These are phyloP conservation scores for Hyaloraphidium curvatum DNA, from an alignment of 192 early-diverging fungal genomes.

Conservation along the genomic window DNA sequence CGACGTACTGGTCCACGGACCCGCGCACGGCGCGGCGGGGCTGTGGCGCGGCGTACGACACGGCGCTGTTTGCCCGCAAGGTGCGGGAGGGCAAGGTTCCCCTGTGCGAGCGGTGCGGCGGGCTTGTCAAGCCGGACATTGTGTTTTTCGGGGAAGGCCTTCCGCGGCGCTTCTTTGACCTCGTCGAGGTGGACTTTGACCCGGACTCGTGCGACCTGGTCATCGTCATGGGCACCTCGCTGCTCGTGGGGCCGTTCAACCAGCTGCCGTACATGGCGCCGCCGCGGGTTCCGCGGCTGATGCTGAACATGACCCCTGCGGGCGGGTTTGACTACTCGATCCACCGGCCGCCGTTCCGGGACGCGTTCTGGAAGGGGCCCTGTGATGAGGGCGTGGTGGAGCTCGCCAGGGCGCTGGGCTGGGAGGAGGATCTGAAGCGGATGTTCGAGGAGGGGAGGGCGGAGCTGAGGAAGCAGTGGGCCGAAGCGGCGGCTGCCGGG, in stretches of 20 bases:
- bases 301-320: not conserved
- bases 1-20: no score
- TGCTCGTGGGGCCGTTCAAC: constrained; percentile 66
- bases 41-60: not conserved
- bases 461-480: not conserved
- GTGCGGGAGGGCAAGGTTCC: not conserved
- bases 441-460: not conserved
- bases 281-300: not conserved
- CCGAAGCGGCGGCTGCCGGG: not conserved
- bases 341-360: not conserved
- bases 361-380: not conserved
- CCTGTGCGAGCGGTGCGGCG: not conserved
- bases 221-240: constrained; percentile 87
- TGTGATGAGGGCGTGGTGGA: not conserved
- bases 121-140: constrained; percentile 84
- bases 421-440: not conserved
- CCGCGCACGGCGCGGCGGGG: not conserved
- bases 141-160: constrained; percentile 94
- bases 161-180: constrained; percentile 55
- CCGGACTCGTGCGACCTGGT: constrained; percentile 60
- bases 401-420: not conserved
- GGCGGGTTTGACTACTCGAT: not conserved
- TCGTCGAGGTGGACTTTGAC: constrained; percentile 40
- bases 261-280: not conserved
- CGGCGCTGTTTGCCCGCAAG: not conserved